A percentile compares a stretch with the other conserved stretches of the same genome.
Conservation (phyloP, 78 protist genomes). For the Isochrysis galbana region DNA sequence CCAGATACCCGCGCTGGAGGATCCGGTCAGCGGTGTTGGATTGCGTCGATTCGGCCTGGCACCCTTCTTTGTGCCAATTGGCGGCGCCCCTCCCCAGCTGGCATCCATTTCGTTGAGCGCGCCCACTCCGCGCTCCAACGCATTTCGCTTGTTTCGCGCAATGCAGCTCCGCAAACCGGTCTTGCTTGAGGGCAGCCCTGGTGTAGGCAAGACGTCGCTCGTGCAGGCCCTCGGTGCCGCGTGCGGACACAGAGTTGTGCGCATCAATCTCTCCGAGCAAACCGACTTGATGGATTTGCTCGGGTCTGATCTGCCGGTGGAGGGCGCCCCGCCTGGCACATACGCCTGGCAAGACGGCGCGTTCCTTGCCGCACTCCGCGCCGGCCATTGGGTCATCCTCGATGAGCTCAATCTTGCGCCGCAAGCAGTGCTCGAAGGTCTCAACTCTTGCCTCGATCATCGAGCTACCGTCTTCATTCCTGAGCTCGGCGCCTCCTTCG, state of each 20-base stretch:
- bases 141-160: slow-evolving; percentile 86
- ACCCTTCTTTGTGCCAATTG: slow-evolving; percentile 69
- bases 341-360: slow-evolving; percentile 59
- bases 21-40: neutral
- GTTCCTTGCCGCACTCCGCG: slow-evolving; percentile 72
- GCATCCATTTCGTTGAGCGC: slow-evolving; percentile 67
- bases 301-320: slow-evolving; percentile 96
- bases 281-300: slow-evolving; percentile 98
- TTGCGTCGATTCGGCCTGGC: slow-evolving; percentile 59
- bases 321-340: slow-evolving; percentile 47
- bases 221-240: slow-evolving; percentile 85
- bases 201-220: slow-evolving; percentile 99
- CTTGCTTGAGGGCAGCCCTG: slow-evolving; percentile 89
- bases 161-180: slow-evolving; percentile 61
- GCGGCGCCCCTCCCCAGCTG: neutral
- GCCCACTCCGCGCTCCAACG: slow-evolving; percentile 89
- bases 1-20: neutral
- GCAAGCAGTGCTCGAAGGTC: slow-evolving; percentile 99
- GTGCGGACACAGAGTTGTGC: slow-evolving; percentile 76
- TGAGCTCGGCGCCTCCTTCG: slow-evolving; percentile 83
- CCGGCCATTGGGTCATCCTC: slow-evolving; percentile 96
- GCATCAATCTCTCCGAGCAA: slow-evolving; percentile 99
- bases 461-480: slow-evolving; percentile 86
- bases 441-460: slow-evolving; percentile 98
- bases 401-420: slow-evolving; percentile 99